Evolutionary conservation across 257 asterid species (phyloP).

Genomic region (Orobanche coerulescens): DNA sequence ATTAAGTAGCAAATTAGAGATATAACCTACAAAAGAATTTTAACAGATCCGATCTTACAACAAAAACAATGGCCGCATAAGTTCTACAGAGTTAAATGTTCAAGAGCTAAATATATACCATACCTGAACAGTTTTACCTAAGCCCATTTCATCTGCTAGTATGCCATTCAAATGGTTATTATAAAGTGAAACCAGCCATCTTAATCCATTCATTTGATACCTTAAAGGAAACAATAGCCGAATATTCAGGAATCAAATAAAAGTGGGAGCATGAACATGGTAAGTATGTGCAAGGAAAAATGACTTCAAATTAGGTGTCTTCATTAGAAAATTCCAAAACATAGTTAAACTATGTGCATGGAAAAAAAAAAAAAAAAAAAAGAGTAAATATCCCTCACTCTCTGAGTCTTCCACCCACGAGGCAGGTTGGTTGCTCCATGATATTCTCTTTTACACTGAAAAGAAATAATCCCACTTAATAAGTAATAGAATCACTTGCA

Average conservation of each 20-base stretch:
- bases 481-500: constrained; percentile 14
- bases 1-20: constrained; percentile 88
- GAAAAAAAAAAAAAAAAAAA: constrained; percentile 1
- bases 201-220: constrained; percentile 98
- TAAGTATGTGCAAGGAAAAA: constrained; percentile 12
- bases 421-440: constrained; percentile 64
- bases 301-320: constrained; percentile 10
- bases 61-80: constrained; percentile 10
- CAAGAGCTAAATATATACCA: constrained; percentile 17
- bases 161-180: constrained; percentile 98
- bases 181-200: constrained; percentile 97
- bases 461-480: constrained; percentile 17
- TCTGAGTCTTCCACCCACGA: constrained; percentile 86
- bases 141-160: constrained; percentile 99
- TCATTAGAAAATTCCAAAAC: neutral
- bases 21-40: constrained; percentile 56
- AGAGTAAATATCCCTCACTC: constrained; percentile 56
- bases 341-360: neutral
- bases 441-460: constrained; percentile 84
- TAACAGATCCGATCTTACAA: constrained; percentile 21
- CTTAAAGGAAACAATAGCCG: constrained; percentile 36
- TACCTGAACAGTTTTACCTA: constrained; percentile 99
- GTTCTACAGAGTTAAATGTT: neutral
- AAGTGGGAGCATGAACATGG: neutral
- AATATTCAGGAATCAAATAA: constrained; percentile 18